Percentiles rank a stretch among this genome's conserved stretches.
phyloP scores from a whole-genome alignment of 2,329 filamentous ascomycete species.

The Ophiostoma pallidulum region DNA sequence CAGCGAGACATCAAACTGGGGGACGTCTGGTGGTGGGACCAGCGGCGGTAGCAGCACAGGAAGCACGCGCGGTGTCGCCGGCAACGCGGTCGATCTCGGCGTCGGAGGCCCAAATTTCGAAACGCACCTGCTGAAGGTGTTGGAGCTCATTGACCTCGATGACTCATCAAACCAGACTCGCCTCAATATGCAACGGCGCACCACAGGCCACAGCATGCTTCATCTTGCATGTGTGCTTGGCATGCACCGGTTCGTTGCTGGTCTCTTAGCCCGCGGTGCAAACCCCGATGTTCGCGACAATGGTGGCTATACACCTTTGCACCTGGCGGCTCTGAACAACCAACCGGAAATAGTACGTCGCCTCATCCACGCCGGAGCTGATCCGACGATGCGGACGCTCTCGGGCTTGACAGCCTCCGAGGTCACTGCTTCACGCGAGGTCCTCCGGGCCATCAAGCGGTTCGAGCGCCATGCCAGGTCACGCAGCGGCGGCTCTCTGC shows the following conservation, averaged over 20 bases:
- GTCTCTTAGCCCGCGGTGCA: conserved; percentile 67
- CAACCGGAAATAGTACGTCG: conserved; percentile 67
- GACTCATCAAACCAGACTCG: conserved; percentile 59
- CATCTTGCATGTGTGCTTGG: conserved; percentile 70
- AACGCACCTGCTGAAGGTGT: conserved; percentile 57
- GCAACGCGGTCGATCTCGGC: conserved; percentile 26
- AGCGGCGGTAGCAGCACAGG: conserved; percentile 30
- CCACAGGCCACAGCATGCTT: conserved; percentile 70
- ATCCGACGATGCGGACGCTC: conserved; percentile 59
- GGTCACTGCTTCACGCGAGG: conserved; percentile 55
- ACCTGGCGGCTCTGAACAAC: conserved; percentile 69
- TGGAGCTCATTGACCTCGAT: conserved; percentile 73
- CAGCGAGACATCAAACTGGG: conserved; percentile 37
- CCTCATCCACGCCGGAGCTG: conserved; percentile 63
- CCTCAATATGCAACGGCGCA: conserved; percentile 52
- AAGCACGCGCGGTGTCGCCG: conserved; percentile 27
- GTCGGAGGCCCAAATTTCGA: conserved; percentile 45
- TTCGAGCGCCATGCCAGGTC: conserved; percentile 55
- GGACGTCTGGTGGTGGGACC: conserved; percentile 22
- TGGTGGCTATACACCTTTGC: conserved; percentile 72
- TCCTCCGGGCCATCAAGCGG: conserved; percentile 53
- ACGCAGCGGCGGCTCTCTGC: conserved; percentile 52
- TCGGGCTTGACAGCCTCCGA: conserved; percentile 64
- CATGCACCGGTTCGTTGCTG: conserved; percentile 65
- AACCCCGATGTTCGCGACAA: conserved; percentile 66